Evolutionary conservation across 345 rosid genomes (phyloP).

Genomic region (Populus simonii): DNA sequence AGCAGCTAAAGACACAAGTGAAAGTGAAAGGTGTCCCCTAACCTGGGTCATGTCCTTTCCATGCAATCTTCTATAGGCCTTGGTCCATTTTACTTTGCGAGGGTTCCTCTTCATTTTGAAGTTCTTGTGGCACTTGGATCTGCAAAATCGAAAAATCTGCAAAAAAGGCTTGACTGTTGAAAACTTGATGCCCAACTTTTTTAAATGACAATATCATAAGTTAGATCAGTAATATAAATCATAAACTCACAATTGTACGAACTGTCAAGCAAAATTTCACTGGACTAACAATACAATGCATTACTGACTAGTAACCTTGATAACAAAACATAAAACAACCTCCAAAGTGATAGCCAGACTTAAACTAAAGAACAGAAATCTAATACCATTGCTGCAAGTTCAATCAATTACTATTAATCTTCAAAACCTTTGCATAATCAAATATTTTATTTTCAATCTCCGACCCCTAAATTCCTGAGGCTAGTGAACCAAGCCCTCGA

Average conservation of each 20-base stretch:
- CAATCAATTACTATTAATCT: background rate
- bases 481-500: background rate
- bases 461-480: no score
- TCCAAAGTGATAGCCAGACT: background rate
- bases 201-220: background rate
- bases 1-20: background rate
- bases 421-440: background rate
- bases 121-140: slow-evolving; percentile 90
- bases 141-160: slow-evolving; percentile 85
- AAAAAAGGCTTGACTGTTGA: slow-evolving; percentile 7
- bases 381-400: background rate
- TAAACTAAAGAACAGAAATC: background rate
- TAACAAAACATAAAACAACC: background rate
- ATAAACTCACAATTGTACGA: background rate
- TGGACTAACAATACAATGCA: background rate
- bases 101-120: slow-evolving; percentile 99
- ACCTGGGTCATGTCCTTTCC: slow-evolving; percentile 99
- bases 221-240: background rate
- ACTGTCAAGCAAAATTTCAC: background rate
- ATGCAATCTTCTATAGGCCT: slow-evolving; percentile 73
- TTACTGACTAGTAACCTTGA: background rate
- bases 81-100: slow-evolving; percentile 93
- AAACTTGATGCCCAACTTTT: background rate
- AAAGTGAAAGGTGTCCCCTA: background rate
- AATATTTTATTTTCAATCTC: background rate